A percentile compares a stretch with the other conserved stretches of the same genome.
phyloP scores from a whole-genome alignment of 2,329 filamentous ascomycete species.

The Amesomyces nigricolor region DNA sequence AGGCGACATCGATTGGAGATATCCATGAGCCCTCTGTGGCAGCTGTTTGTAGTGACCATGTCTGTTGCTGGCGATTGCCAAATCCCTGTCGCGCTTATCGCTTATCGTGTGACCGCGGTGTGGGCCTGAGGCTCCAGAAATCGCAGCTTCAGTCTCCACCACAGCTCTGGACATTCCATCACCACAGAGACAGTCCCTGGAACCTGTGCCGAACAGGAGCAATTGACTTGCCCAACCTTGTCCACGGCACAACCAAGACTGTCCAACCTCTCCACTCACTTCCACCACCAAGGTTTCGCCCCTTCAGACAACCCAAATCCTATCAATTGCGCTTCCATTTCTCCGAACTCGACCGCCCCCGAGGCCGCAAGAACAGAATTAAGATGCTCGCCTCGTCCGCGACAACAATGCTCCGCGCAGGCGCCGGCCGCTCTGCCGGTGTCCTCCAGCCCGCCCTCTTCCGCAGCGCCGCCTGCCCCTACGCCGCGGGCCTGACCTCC shows the following conservation, averaged over 20 bases:
- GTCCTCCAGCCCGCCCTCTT: conserved; percentile 27
- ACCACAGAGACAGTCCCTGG: not conserved
- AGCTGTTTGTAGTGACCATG: not conserved
- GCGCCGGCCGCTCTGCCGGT: conserved; percentile 28
- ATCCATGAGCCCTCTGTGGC: too few relatives aligned
- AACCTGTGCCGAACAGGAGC: not conserved
- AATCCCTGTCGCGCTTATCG: conserved; percentile 2
- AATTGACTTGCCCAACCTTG: conserved; percentile 7
- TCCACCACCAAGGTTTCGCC: not conserved
- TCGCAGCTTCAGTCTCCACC: conserved; percentile 16
- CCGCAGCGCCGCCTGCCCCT: conserved; percentile 29
- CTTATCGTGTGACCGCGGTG: conserved; percentile 5
- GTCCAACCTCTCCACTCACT: not conserved
- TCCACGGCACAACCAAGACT: not conserved
- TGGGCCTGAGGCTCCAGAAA: conserved; percentile 17
- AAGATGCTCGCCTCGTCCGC: conserved; percentile 31
- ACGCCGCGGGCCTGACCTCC: conserved; percentile 26
- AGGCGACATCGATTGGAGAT: too few relatives aligned
- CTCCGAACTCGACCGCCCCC: not conserved
- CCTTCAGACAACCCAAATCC: not conserved
- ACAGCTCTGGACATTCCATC: conserved; percentile 16
- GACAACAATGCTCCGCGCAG: conserved; percentile 30
- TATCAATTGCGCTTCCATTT: not conserved
- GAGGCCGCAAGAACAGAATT: not conserved
- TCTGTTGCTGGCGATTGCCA: not conserved